phyloP scores from a whole-genome alignment of 495 filamentous ascomycete genomes.

The Stereocaulon alpinum region DNA sequence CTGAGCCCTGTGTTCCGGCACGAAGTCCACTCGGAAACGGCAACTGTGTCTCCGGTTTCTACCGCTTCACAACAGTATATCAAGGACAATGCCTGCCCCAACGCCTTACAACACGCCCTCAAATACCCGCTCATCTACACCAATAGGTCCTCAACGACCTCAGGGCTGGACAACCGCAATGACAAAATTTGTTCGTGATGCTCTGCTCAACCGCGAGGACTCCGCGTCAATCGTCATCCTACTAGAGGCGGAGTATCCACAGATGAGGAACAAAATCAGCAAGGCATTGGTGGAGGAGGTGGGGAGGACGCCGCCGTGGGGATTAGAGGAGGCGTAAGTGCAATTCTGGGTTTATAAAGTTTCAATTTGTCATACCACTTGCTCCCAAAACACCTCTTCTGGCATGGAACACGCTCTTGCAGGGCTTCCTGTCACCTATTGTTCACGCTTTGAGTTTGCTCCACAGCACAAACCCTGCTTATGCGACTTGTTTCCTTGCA shows the following conservation, averaged over 20 bases:
- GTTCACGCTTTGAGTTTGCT: no score
- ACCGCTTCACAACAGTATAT: no score
- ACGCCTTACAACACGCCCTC: neutral
- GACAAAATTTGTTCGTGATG: constrained; percentile 8
- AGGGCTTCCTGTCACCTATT: neutral
- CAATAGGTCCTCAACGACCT: neutral
- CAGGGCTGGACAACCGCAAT: constrained; percentile 13
- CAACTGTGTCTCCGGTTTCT: no score
- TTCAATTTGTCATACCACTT: no score
- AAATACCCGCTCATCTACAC: neutral
- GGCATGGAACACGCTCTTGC: no score
- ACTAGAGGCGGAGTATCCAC: constrained; percentile 18
- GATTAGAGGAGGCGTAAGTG: neutral
- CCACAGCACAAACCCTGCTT: no score
- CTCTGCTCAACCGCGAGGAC: constrained; percentile 9
- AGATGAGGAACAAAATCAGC: constrained; percentile 1
- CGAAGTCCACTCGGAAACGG: no score
- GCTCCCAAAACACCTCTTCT: no score
- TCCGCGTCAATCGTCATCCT: neutral
- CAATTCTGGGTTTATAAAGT: no score
- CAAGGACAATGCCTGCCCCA: constrained; percentile 1
- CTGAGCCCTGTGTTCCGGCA: no score
- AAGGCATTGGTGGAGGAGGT: constrained; percentile 9
- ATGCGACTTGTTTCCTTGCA: no score
- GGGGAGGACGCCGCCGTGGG: neutral